Conservation (phyloP, 2,329 filamentous ascomycete genomes). For the Salinomyces thailandicus region DNA sequence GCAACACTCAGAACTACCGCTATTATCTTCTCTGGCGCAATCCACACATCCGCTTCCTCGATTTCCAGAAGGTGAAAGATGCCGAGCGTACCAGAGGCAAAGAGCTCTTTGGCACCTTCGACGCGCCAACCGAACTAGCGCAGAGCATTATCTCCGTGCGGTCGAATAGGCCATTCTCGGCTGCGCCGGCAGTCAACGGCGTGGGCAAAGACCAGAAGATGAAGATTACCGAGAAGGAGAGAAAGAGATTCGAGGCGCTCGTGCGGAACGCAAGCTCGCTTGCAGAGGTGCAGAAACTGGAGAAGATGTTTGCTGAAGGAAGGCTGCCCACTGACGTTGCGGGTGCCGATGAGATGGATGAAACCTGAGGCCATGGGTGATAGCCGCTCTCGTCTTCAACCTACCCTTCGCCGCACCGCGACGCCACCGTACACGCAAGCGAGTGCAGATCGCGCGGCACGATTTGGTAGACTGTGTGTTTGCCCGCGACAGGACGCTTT, state of each 20-base stretch:
- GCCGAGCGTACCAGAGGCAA: constrained; percentile 65
- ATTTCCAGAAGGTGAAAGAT: constrained; percentile 85
- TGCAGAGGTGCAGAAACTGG: constrained; percentile 78
- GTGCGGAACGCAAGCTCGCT: constrained; percentile 83
- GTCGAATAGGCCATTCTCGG: constrained; percentile 42
- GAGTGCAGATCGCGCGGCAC: too few species aligned
- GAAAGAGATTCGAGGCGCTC: constrained; percentile 71
- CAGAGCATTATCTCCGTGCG: constrained; percentile 77
- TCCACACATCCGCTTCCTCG: constrained; percentile 76
- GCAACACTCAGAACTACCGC: constrained; percentile 62
- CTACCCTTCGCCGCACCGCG: too few species aligned
- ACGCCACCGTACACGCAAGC: too few species aligned
- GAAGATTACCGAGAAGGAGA: constrained; percentile 72
- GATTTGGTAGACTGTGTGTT: too few species aligned
- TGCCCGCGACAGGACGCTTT: too few species aligned
- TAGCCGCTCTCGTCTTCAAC: too few species aligned
- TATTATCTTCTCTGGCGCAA: constrained; percentile 84
- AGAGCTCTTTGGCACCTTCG: constrained; percentile 68
- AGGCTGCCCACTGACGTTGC: constrained; percentile 50
- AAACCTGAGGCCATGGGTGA: constrained; percentile 22
- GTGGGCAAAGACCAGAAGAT: constrained; percentile 29
- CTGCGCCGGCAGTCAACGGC: constrained; percentile 33
- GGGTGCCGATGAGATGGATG: constrained; percentile 24
- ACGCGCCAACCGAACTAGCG: constrained; percentile 68
- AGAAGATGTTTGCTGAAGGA: constrained; percentile 87